Conservation (phyloP, 495 filamentous ascomycete genomes). For the Aspergillus nanangensis region DNA sequence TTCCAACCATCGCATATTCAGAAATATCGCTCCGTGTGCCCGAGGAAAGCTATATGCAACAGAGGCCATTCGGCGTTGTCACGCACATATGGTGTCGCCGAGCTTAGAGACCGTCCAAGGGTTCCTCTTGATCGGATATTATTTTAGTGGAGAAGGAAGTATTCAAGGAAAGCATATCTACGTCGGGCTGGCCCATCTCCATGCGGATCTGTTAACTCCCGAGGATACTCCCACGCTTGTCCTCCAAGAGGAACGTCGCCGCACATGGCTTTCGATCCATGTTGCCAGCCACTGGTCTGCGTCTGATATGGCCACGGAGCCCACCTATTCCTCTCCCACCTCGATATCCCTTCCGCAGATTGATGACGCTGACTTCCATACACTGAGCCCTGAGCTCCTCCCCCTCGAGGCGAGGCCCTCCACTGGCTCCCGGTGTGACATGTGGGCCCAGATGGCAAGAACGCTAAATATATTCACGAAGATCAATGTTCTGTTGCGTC, state of each 20-base stretch:
- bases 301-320: constrained; percentile 17
- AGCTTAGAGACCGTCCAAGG: constrained; percentile 19
- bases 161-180: constrained; percentile 18
- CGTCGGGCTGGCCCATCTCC: constrained; percentile 17
- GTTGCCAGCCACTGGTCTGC: constrained; percentile 20
- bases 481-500: constrained; percentile 11
- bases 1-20: constrained; percentile 11
- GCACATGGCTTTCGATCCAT: constrained; percentile 16
- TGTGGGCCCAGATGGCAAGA: constrained; percentile 23
- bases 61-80: constrained; percentile 8
- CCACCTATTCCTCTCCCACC: background rate
- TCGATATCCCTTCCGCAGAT: constrained; percentile 8
- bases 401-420: background rate
- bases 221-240: background rate
- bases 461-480: constrained; percentile 18
- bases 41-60: constrained; percentile 13
- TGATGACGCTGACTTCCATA: constrained; percentile 17
- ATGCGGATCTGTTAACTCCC: constrained; percentile 13
- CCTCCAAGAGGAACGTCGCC: constrained; percentile 15
- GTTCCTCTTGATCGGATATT: constrained; percentile 16
- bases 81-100: constrained; percentile 8
- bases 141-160: constrained; percentile 16
- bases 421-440: constrained; percentile 6
- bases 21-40: constrained; percentile 6
- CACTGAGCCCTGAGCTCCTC: constrained; percentile 1